These are phyloP conservation scores for Phytomonas sp. DNA, from an alignment of 208 protist genomes.

Conservation along the genomic window DNA sequence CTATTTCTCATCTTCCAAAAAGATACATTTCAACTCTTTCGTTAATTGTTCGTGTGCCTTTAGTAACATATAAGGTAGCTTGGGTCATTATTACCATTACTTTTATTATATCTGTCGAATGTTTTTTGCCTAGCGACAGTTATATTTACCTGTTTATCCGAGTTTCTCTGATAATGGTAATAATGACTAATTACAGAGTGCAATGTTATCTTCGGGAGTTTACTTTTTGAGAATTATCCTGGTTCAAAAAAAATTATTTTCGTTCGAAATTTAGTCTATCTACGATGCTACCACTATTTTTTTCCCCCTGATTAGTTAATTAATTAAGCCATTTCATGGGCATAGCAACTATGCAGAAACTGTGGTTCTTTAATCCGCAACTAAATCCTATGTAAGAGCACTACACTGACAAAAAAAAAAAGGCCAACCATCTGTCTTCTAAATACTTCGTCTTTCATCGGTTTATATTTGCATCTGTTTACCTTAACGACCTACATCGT, in stretches of 20 bases:
- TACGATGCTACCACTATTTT: background rate
- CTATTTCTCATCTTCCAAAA: background rate
- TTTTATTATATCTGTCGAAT: background rate
- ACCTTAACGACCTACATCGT: background rate
- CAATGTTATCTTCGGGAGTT: background rate
- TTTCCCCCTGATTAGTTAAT: background rate
- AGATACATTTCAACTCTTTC: background rate
- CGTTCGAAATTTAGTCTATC: background rate
- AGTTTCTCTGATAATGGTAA: background rate
- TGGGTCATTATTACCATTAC: background rate
- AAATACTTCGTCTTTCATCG: background rate
- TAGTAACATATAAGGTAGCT: background rate
- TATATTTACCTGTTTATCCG: background rate
- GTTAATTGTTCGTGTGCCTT: background rate
- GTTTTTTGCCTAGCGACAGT: background rate
- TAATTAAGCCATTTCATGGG: background rate
- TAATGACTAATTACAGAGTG: background rate
- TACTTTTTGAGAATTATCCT: background rate
- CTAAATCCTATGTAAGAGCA: background rate
- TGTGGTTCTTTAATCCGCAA: background rate
- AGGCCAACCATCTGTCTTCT: background rate
- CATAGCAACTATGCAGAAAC: background rate
- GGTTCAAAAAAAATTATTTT: background rate
- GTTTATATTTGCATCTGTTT: background rate
- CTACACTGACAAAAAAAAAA: background rate